Evolutionary conservation across 805 yeast genomes (phyloP).

Genomic region (Sugiyamaella lignohabitans): DNA sequence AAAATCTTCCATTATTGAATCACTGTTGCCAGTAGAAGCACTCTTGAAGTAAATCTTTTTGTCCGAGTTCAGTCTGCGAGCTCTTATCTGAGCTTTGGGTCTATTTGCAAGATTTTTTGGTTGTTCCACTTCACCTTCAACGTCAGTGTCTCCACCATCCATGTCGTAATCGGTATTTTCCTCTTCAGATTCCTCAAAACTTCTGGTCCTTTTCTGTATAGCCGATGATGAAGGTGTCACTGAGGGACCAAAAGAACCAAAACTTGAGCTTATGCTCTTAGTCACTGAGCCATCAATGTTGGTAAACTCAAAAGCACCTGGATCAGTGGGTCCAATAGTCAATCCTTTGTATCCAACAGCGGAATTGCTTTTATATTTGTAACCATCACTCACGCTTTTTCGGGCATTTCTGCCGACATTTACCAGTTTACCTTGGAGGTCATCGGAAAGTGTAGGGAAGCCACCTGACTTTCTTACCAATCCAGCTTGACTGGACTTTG

Average conservation of each 20-base stretch:
- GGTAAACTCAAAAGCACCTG: slow-evolving; percentile 9
- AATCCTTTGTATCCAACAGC: slow-evolving; percentile 25
- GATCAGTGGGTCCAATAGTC: slow-evolving; percentile 22
- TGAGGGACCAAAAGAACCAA: too few species aligned
- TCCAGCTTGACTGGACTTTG: slow-evolving; percentile 1
- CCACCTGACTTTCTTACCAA: slow-evolving; percentile 10
- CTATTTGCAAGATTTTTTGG: background rate
- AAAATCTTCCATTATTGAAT: background rate
- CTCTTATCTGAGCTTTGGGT: background rate
- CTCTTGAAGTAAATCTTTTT: too few species aligned
- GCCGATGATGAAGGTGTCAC: background rate
- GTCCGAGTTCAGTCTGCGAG: background rate
- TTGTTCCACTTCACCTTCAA: background rate
- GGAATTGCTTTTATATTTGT: slow-evolving; percentile 20
- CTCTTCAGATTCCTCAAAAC: background rate
- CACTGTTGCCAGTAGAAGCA: background rate
- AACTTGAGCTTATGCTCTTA: background rate
- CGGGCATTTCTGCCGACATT: slow-evolving; percentile 27
- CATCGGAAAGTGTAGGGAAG: slow-evolving; percentile 18
- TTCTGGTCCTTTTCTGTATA: background rate
- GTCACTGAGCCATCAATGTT: slow-evolving; percentile 2
- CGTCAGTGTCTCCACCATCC: slow-evolving; percentile 8
- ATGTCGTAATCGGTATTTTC: background rate
- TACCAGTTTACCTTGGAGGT: slow-evolving; percentile 21
- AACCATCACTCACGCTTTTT: slow-evolving; percentile 30